These are phyloP conservation scores for Suillus subaureus DNA, from an alignment of 768 basidiomycete genomes.

Conservation along the genomic window DNA sequence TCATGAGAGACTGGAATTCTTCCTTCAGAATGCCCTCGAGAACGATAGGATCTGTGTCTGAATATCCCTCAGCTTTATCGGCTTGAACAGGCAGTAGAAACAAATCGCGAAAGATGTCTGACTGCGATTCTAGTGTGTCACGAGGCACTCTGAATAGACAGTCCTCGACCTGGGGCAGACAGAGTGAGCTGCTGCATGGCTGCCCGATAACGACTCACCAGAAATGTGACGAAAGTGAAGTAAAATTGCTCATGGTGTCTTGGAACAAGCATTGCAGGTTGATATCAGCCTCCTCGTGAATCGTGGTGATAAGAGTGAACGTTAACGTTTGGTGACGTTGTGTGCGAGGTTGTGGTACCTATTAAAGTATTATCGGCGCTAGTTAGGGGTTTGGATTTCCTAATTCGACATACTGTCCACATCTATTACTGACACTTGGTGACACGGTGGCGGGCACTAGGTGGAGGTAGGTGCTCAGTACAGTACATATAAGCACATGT, in stretches of 20 bases:
- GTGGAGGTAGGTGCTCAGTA: background rate
- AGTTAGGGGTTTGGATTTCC: background rate
- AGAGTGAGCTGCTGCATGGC: background rate
- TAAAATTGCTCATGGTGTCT: conserved; percentile 13
- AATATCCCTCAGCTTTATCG: conserved; percentile 19
- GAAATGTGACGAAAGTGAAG: conserved; percentile 17
- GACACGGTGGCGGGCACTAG: no score
- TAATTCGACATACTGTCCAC: background rate
- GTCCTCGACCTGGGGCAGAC: conserved; percentile 26
- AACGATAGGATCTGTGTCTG: conserved; percentile 25
- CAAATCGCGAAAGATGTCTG: conserved; percentile 28
- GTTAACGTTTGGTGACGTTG: background rate
- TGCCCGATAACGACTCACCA: conserved; percentile 4
- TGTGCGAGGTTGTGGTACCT: background rate
- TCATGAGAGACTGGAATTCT: conserved; percentile 29
- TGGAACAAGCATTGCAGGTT: background rate
- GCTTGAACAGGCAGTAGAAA: conserved; percentile 22
- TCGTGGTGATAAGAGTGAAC: background rate
- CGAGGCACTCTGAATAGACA: conserved; percentile 31
- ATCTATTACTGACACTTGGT: background rate
- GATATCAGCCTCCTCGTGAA: background rate
- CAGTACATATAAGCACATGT: background rate
- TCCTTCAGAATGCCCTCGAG: conserved; percentile 23
- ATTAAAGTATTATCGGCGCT: background rate
- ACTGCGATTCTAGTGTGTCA: conserved; percentile 23